These are phyloP conservation scores for Galerina sulciceps DNA, from an alignment of 768 basidiomycete species.

Conservation along the genomic window DNA sequence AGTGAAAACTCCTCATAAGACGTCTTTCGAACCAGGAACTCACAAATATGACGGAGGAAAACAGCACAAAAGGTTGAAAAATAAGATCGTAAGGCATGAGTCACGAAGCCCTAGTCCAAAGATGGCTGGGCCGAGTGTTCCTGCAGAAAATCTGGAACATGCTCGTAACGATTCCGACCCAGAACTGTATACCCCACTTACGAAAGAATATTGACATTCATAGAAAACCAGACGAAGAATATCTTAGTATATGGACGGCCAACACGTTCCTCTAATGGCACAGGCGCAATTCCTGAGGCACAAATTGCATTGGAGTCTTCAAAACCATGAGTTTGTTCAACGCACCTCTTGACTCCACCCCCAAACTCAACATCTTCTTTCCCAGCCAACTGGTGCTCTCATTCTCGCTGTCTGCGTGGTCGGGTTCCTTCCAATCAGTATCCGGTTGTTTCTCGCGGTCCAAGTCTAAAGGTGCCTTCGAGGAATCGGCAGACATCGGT, in stretches of 20 bases:
- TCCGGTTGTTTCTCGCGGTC: not conserved
- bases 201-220: constrained; percentile 72
- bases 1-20: not conserved
- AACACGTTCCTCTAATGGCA: constrained; percentile 55
- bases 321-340: not conserved
- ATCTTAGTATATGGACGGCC: constrained; percentile 69
- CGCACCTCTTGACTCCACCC: constrained; percentile 12
- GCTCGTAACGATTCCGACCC: not conserved
- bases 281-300: constrained; percentile 55
- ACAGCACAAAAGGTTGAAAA: constrained; percentile 68
- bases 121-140: constrained; percentile 64
- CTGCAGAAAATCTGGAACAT: constrained; percentile 61
- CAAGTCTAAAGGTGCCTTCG: not conserved
- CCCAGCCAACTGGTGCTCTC: constrained; percentile 2
- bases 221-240: constrained; percentile 80
- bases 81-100: constrained; percentile 65
- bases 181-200: constrained; percentile 26
- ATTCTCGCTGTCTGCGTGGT: not conserved
- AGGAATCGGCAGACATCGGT: not conserved
- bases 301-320: not conserved
- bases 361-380: constrained; percentile 9
- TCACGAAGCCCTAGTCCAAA: constrained; percentile 67
- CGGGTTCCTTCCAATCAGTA: not conserved
- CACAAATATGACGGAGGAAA: constrained; percentile 67
- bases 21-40: constrained; percentile 2